Base-by-base conservation (phyloP, 108 stramenopile species). In the Epithemia pelagica region DNA sequence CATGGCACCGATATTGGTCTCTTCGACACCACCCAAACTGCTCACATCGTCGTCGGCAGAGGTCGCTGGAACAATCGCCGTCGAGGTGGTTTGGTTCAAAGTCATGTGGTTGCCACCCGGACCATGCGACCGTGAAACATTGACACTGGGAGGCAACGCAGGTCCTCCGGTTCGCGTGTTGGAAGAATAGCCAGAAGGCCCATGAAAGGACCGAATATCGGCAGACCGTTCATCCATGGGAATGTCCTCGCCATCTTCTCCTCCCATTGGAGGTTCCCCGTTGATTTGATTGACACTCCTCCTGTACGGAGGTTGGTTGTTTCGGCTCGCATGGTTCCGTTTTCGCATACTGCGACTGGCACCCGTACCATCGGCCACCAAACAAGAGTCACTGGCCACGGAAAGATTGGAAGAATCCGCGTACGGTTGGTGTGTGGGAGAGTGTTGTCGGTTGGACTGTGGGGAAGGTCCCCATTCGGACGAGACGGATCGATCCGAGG, bases 151-250 rank as follows among this genome's bases (percentile, higher is more conserved):
- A 46, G 37, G 10, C 37, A 15, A 5, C 37, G 37, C 37, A 46
- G 10, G 5, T 58, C 26, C 57, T 25, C 57, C 57, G 10, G 15
- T 19, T 15, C 5, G 8, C 24, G 57, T 27, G 19, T 5, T 58
- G 24, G 15, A 5, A 52, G 18, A 18, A 52, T 52, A 20, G 52
- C 52, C 52, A 52, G 19, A 18, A 58, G 5, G 5, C 57, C 57
- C 26, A 28, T 5, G 5, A 19, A 58, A 25, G 15, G 27, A 58
- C 24, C 57, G 27, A 28, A 58, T 58, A 28, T 58, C 18, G 32
- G 33, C 71, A 62, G 58, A 58, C 19, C 64, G 28, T 65, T 78
- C 77, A 62, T 78, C 77, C 67, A 69, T 69, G 46, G 77, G 77
- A 67, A 78, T 78, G 30, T 78, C 72, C n/a, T 73, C 71, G 46